Percentiles rank a stretch among this genome's conserved stretches.
Evolutionary conservation across 805 yeast genomes (phyloP).

Genomic region (Metschnikowia cubensis): DNA sequence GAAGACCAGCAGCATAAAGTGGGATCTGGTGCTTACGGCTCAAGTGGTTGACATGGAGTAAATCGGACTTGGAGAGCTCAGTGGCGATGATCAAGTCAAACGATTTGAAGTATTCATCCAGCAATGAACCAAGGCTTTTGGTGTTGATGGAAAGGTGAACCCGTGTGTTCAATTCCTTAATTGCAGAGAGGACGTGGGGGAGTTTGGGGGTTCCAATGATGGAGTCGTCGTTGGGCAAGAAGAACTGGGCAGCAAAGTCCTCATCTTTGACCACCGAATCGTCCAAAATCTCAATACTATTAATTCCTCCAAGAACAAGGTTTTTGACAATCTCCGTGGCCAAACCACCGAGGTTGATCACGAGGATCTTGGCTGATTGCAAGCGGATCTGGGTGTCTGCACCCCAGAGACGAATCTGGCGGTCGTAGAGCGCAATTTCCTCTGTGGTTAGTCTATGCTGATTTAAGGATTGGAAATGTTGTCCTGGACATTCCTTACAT

Average conservation of each 20-base stretch:
- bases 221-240: constrained; percentile 48
- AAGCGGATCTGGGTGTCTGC: constrained; percentile 81
- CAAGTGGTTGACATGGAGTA: constrained; percentile 46
- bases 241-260: constrained; percentile 75
- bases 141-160: constrained; percentile 54
- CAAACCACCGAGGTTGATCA: constrained; percentile 70
- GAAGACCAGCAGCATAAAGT: constrained; percentile 61
- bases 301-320: constrained; percentile 83
- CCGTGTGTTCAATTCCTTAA: constrained; percentile 75
- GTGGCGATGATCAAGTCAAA: constrained; percentile 78
- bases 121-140: constrained; percentile 15
- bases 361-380: constrained; percentile 64
- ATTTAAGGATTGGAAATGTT: no score
- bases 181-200: constrained; percentile 49
- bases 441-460: constrained; percentile 34
- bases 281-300: constrained; percentile 70
- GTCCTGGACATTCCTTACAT: constrained; percentile 6
- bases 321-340: constrained; percentile 84
- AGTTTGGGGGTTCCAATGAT: constrained; percentile 57
- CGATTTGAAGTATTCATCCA: constrained; percentile 38
- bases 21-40: constrained; percentile 60
- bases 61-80: constrained; percentile 45
- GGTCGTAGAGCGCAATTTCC: constrained; percentile 87
- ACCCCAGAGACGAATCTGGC: constrained; percentile 96
- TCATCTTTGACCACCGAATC: constrained; percentile 46